A percentile compares a stretch with the other conserved stretches of the same genome.
These are phyloP conservation scores for Wolfiporia cocos DNA, from an alignment of 1,284 basidiomycete species.

Conservation along the genomic window DNA sequence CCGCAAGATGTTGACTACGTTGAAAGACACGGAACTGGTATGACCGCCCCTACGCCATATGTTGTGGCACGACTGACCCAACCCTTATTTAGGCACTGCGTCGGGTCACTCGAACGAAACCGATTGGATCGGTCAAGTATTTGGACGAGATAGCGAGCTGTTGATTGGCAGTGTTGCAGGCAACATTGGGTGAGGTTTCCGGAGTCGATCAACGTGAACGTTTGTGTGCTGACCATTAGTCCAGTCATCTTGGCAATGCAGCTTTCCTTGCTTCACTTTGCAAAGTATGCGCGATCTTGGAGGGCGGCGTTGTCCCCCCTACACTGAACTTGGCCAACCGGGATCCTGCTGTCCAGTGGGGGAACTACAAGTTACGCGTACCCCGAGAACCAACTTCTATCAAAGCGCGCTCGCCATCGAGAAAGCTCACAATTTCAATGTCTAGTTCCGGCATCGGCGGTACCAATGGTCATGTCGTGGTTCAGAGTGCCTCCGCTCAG, in stretches of 20 bases:
- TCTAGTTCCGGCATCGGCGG: conserved; percentile 39
- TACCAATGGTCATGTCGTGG: conserved; percentile 32
- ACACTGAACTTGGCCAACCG: conserved; percentile 29
- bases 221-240: background rate
- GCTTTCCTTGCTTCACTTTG: conserved; percentile 37
- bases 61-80: too few relatives aligned
- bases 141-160: background rate
- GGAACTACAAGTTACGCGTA: conserved; percentile 22
- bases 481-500: conserved; percentile 23
- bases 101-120: too few relatives aligned
- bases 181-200: conserved; percentile 33
- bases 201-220: background rate
- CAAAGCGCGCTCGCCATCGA: conserved; percentile 3
- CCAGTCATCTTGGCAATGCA: conserved; percentile 34
- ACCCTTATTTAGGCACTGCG: too few relatives aligned
- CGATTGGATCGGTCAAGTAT: background rate
- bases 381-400: conserved; percentile 19
- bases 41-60: too few relatives aligned
- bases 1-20: background rate
- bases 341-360: conserved; percentile 40
- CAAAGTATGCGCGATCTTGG: conserved; percentile 36
- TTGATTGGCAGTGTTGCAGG: conserved; percentile 14
- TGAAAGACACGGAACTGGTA: background rate
- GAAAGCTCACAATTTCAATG: conserved; percentile 28
- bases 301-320: conserved; percentile 31